Percentiles rank a stretch among this genome's conserved stretches.
phyloP scores from a whole-genome alignment of 345 rosid genomes.

The Carallia pectinifolia region DNA sequence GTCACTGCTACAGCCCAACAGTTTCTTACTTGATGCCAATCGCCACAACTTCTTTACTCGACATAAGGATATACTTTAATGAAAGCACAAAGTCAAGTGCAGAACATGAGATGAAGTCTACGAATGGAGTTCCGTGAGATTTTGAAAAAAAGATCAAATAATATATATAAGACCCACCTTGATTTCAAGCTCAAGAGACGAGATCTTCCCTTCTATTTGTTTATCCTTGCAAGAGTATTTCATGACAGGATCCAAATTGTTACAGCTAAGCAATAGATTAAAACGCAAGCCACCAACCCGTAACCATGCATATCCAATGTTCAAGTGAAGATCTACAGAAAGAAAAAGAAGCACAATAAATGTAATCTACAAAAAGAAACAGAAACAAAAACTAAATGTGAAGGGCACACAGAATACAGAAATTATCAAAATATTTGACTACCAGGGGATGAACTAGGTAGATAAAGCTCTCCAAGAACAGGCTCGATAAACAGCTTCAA shows the following conservation, averaged over 20 bases:
- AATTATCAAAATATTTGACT: conserved; percentile 13
- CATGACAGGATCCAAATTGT: conserved; percentile 76
- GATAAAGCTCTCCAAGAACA: conserved; percentile 56
- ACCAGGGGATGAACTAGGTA: conserved; percentile 48
- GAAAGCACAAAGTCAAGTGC: too few relatives aligned
- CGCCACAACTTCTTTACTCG: background rate
- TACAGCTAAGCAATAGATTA: conserved; percentile 59
- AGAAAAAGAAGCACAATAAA: conserved; percentile 14
- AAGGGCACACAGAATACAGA: background rate
- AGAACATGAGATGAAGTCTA: too few relatives aligned
- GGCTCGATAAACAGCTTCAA: conserved; percentile 48
- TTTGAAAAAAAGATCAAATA: background rate
- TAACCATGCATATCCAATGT: conserved; percentile 70
- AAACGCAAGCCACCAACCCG: conserved; percentile 72
- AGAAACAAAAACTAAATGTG: background rate
- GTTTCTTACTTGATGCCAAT: background rate
- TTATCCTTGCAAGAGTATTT: conserved; percentile 64
- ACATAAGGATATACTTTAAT: too few relatives aligned
- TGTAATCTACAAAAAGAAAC: background rate
- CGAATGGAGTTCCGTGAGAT: too few relatives aligned
- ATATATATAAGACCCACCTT: conserved; percentile 40
- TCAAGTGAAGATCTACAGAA: conserved; percentile 43
- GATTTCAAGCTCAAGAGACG: conserved; percentile 61
- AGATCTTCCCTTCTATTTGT: conserved; percentile 52
- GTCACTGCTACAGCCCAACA: background rate